Conservation (phyloP, 768 basidiomycete species). For the Serendipita sp. region DNA sequence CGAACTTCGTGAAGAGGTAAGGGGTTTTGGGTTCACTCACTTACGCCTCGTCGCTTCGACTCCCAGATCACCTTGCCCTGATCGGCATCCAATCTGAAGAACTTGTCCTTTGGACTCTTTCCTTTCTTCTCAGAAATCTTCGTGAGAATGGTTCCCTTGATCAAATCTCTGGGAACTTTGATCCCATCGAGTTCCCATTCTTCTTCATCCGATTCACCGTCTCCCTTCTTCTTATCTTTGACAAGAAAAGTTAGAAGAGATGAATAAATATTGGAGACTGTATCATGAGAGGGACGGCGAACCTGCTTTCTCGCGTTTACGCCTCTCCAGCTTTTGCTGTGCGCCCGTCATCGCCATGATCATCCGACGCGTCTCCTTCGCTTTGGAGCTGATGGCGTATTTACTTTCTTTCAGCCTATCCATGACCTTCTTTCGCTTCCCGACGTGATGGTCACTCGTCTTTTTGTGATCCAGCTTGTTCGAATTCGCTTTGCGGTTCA, state of each 20-base stretch:
- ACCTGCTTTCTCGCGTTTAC: not conserved
- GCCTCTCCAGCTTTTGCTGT: not conserved
- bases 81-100: conserved; percentile 64
- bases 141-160: conserved; percentile 51
- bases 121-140: conserved; percentile 71
- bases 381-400: not conserved
- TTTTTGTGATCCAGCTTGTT: not conserved
- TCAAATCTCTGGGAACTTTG: not conserved
- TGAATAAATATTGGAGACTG: too few species aligned
- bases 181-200: conserved; percentile 4
- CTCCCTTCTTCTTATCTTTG: not conserved
- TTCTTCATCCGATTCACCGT: too few species aligned
- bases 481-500: too few species aligned
- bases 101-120: conserved; percentile 31
- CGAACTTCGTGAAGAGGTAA: not conserved
- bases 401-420: not conserved
- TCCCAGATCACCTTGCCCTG: conserved; percentile 69
- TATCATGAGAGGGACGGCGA: not conserved
- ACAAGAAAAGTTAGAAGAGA: too few species aligned
- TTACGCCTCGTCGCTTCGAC: conserved; percentile 50
- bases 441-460: not conserved
- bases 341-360: not conserved
- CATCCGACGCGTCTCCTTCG: not conserved
- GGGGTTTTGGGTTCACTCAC: conserved; percentile 25
- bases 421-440: not conserved